Base-by-base conservation (phyloP, 176 grass and related monocot species). In the Carex pumila region DNA sequence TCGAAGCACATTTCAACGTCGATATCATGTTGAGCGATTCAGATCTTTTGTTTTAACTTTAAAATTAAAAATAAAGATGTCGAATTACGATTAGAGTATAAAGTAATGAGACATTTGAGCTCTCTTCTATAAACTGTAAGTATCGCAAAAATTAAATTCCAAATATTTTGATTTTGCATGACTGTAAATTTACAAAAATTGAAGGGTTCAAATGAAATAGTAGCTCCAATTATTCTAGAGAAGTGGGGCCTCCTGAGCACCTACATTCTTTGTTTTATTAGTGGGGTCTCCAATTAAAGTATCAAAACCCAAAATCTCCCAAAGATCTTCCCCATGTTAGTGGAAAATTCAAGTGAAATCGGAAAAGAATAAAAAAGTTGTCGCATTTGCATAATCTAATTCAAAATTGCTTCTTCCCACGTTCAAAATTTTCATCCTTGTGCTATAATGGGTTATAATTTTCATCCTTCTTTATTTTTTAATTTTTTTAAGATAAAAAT, bases 291-390 rank as follows among this genome's bases (percentile, higher is more conserved):
- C 78, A 81, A 61, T 61, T 62, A 62, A 62, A 81, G 78, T 14
- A 67, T 82, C 61, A 21, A 67, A 45, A 14, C 60, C 60, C 80
- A 82, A 82, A 67, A 82, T 82, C 80, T 82, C 61, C 80, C 6
- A 32, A 54, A 82, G 80, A 82, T 82, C 25, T 65, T 66, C 58
- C 61, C n/a, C 59, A 50, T 47, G 39, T 64, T 64, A 62, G 80
- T 82, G 80, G 34, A 65, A 82, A 82, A 66, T 82, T 65, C 80
- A 29, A 66, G 80, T 82, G 60, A 82, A 82, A 82, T 82, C 13
- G n/a, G 60, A 66, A 64, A 65, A 65, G 3, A 82, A 43, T 43
- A 29, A 45, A 47, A 47, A 45, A 81, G n/a, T 60, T 29, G 56
- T 49, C 18, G 2, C 79, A 64, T 21, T 81, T 39, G 10, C 56